Percentiles rank a stretch among this genome's conserved stretches.
phyloP scores from a whole-genome alignment of 495 filamentous ascomycete species.

The Podospora bellae-mahoneyi region DNA sequence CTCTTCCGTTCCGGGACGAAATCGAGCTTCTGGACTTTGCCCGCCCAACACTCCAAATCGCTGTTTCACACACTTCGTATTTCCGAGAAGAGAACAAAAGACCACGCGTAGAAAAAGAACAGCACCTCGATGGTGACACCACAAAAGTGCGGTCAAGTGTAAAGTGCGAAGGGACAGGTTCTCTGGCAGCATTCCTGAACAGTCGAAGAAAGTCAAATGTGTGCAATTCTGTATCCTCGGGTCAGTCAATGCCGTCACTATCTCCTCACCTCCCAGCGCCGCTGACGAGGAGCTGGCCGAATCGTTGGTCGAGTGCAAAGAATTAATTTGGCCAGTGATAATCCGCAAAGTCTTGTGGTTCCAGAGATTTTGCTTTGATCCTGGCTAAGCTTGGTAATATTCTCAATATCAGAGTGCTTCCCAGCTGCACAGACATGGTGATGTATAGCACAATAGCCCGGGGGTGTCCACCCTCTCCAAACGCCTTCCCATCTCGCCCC shows the following conservation, averaged over 20 bases:
- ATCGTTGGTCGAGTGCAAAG: background rate
- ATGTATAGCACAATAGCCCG: conserved; percentile 16
- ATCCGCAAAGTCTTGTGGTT: background rate
- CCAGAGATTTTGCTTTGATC: background rate
- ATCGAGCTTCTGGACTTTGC: background rate
- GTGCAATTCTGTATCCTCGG: background rate
- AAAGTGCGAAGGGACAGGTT: background rate
- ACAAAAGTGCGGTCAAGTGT: conserved; percentile 6
- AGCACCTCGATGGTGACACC: background rate
- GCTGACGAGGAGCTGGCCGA: no score
- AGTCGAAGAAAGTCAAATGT: background rate
- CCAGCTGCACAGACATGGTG: background rate
- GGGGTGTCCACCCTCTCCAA: conserved; percentile 13
- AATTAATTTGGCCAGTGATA: background rate
- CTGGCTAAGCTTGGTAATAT: conserved; percentile 1
- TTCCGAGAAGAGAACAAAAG: background rate
- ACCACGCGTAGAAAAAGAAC: background rate
- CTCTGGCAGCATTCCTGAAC: background rate
- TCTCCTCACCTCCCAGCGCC: background rate
- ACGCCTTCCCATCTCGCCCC: conserved; percentile 24
- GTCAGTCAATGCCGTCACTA: background rate
- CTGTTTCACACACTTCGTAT: conserved; percentile 5
- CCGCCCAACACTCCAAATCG: background rate
- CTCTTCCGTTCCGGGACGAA: background rate
- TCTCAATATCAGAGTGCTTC: background rate